A percentile compares a stretch with the other conserved stretches of the same genome.
These are phyloP conservation scores for Neltuma alba DNA, from an alignment of 306 rosid genomes.

Conservation along the genomic window DNA sequence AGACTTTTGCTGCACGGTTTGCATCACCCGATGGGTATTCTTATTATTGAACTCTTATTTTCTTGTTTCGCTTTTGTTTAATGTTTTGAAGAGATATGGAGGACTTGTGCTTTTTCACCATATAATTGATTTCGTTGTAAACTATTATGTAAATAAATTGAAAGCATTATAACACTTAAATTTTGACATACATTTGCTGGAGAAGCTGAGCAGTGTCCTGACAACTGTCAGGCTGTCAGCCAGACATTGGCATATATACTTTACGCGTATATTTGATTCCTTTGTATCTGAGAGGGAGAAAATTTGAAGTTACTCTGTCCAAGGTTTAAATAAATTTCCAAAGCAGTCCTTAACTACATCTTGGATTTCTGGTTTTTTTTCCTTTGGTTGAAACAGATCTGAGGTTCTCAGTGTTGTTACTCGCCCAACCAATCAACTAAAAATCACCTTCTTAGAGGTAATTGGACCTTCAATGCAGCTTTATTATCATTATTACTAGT, in stretches of 20 bases:
- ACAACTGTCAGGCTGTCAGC: not conserved
- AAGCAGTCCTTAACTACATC: not conserved
- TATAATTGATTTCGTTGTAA: not conserved
- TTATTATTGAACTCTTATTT: constrained; percentile 26
- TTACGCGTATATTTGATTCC: not conserved
- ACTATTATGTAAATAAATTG: not conserved
- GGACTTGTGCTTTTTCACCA: constrained; percentile 13
- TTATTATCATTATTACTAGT: constrained; percentile 5
- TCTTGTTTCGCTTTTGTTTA: constrained; percentile 17
- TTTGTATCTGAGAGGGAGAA: not conserved
- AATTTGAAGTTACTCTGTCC: not conserved
- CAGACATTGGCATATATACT: not conserved
- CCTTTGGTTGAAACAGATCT: constrained; percentile 55
- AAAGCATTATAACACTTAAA: not conserved
- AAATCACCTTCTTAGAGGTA: constrained; percentile 95
- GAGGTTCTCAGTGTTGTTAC: constrained; percentile 62
- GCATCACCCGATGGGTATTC: constrained; percentile 83
- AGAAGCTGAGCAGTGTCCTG: not conserved
- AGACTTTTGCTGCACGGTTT: constrained; percentile 79
- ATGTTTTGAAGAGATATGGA: not conserved
- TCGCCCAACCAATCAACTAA: constrained; percentile 68
- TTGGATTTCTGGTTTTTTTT: constrained; percentile 19
- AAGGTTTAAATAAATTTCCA: not conserved
- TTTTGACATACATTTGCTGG: not conserved
- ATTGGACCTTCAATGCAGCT: not conserved